phyloP scores from a whole-genome alignment of 1,284 basidiomycete species.

The Tranzscheliella williamsii region DNA sequence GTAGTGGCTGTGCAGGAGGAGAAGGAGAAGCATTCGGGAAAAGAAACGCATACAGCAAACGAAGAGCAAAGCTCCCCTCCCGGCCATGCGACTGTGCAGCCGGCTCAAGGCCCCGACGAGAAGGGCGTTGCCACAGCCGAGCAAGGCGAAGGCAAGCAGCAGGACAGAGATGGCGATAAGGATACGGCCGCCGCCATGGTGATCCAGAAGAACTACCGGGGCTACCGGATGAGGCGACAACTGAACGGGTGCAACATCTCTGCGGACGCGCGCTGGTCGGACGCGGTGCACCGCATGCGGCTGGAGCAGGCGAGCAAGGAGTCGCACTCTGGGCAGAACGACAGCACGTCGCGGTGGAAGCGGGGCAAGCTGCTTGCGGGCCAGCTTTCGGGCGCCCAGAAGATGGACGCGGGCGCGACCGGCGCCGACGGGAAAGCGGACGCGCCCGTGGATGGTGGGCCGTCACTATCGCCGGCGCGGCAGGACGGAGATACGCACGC shows the following conservation, averaged over 20 bases:
- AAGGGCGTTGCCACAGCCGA: no score
- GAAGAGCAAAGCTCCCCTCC: not conserved
- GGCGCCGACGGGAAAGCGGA: constrained; percentile 11
- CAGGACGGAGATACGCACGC: constrained; percentile 4
- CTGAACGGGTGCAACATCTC: constrained; percentile 45
- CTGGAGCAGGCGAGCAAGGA: constrained; percentile 40
- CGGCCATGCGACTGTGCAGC: no score
- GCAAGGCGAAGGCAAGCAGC: constrained; percentile 8
- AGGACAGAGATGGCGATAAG: constrained; percentile 24
- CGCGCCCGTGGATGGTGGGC: constrained; percentile 34
- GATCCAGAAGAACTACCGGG: constrained; percentile 52
- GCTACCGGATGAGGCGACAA: constrained; percentile 38
- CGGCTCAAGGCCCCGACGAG: no score
- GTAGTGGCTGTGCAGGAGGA: constrained; percentile 15
- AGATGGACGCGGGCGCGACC: constrained; percentile 13
- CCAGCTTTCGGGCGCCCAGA: constrained; percentile 37
- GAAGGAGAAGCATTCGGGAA: constrained; percentile 1
- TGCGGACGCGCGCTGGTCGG: constrained; percentile 45
- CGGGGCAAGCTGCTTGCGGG: constrained; percentile 44
- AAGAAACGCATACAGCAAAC: not conserved
- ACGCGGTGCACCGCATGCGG: constrained; percentile 38
- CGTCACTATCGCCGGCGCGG: constrained; percentile 16
- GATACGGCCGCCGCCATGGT: constrained; percentile 36
- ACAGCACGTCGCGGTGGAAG: constrained; percentile 41
- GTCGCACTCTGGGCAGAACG: constrained; percentile 33